A percentile compares a stretch with the other conserved stretches of the same genome.
These are phyloP conservation scores for Alternaria hordeiaustralica DNA, from an alignment of 2,329 filamentous ascomycete genomes.

Conservation along the genomic window DNA sequence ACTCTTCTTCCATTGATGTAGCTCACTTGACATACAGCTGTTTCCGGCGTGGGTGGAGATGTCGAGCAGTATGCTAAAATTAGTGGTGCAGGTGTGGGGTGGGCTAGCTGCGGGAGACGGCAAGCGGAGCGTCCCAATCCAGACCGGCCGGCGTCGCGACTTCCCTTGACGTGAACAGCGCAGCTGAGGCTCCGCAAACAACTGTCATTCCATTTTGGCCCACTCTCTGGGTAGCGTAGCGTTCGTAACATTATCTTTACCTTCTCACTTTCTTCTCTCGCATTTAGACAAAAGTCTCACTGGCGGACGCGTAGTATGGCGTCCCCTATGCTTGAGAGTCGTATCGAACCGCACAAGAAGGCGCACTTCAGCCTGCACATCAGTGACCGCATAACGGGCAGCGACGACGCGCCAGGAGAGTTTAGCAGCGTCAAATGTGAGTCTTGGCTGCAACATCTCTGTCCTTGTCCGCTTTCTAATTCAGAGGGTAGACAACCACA, in stretches of 20 bases:
- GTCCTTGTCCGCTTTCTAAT: slow-evolving; percentile 17
- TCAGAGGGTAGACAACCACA: slow-evolving; percentile 52
- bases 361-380: slow-evolving; percentile 47
- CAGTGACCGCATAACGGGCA: slow-evolving; percentile 41
- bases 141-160: slow-evolving; percentile 8
- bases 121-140: slow-evolving; percentile 7
- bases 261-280: background rate
- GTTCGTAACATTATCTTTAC: background rate
- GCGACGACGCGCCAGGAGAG: slow-evolving; percentile 18
- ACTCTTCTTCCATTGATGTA: background rate
- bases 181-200: slow-evolving; percentile 3
- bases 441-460: background rate
- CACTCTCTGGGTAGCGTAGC: background rate
- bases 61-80: background rate
- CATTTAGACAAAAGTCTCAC: background rate
- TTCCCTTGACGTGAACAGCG: background rate
- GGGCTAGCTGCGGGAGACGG: slow-evolving; percentile 14
- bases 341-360: slow-evolving; percentile 49
- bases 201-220: background rate
- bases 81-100: slow-evolving; percentile 3
- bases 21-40: background rate
- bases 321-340: slow-evolving; percentile 44
- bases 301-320: slow-evolving; percentile 34
- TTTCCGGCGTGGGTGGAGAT: background rate
- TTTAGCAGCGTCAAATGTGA: slow-evolving; percentile 48